phyloP scores from a whole-genome alignment of 2,329 filamentous ascomycete genomes.

The Lecanosticta acicola region DNA sequence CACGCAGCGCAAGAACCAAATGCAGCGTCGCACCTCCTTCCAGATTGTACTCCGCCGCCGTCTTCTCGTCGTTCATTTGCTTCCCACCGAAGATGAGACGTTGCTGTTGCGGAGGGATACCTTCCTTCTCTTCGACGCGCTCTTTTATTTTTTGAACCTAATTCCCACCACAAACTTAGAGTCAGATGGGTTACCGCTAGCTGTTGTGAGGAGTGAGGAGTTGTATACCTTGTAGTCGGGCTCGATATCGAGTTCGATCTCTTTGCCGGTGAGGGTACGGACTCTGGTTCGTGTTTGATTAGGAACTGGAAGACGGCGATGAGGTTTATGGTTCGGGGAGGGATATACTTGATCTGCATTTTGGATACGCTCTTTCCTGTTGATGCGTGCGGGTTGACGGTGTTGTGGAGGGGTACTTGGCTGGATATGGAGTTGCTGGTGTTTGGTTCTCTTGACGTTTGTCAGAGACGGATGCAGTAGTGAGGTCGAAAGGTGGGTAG shows the following conservation, averaged over 20 bases:
- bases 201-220: slow-evolving; percentile 1
- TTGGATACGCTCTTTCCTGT: slow-evolving; percentile 5
- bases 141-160: slow-evolving; percentile 96
- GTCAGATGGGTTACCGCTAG: not conserved
- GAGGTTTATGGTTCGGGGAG: slow-evolving; percentile 7
- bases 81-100: slow-evolving; percentile 94
- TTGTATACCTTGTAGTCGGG: slow-evolving; percentile 74
- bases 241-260: slow-evolving; percentile 98
- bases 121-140: slow-evolving; percentile 97
- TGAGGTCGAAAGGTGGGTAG: too few relatives aligned
- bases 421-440: not conserved
- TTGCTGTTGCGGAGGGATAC: slow-evolving; percentile 94
- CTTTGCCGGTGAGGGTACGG: slow-evolving; percentile 94
- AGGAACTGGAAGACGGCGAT: not conserved
- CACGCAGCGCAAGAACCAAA: slow-evolving; percentile 87
- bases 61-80: slow-evolving; percentile 97
- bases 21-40: slow-evolving; percentile 91
- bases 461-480: too few relatives aligned
- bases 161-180: too few relatives aligned
- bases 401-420: not conserved
- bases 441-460: too few relatives aligned
- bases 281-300: too few relatives aligned
- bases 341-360: slow-evolving; percentile 31
- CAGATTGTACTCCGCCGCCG: slow-evolving; percentile 81
- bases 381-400: too few relatives aligned